Evolutionary conservation across 805 yeast genomes (phyloP).

Genomic region (Zygosaccharomyces gambellarensis): DNA sequence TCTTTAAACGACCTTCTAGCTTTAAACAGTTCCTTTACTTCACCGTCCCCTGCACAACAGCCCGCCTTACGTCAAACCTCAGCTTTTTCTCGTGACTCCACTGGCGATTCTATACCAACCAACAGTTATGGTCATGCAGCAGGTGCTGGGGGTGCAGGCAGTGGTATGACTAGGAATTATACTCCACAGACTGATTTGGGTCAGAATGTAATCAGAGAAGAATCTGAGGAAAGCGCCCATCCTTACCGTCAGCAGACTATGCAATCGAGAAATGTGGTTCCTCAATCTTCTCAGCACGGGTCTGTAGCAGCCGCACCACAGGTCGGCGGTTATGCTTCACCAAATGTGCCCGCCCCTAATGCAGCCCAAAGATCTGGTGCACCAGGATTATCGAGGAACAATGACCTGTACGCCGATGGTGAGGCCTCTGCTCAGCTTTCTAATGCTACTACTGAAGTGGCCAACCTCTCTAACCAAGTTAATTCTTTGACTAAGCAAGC

Average conservation of each 20-base stretch:
- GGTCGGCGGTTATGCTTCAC: background rate
- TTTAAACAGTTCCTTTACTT: slow-evolving; percentile 49
- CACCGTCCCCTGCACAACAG: slow-evolving; percentile 29
- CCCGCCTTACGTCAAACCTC: slow-evolving; percentile 11
- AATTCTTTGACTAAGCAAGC: slow-evolving; percentile 75
- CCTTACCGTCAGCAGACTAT: slow-evolving; percentile 32
- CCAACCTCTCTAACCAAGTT: slow-evolving; percentile 80
- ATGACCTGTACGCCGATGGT: slow-evolving; percentile 53
- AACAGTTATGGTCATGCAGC: slow-evolving; percentile 3
- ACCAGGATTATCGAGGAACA: slow-evolving; percentile 28
- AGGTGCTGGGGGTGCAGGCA: background rate
- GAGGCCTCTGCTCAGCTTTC: slow-evolving; percentile 66
- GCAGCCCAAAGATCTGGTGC: slow-evolving; percentile 13
- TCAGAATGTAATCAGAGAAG: slow-evolving; percentile 12
- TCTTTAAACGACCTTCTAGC: slow-evolving; percentile 65
- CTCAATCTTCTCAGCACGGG: slow-evolving; percentile 11
- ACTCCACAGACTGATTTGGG: slow-evolving; percentile 10
- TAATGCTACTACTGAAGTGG: slow-evolving; percentile 77
- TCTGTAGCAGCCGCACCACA: background rate
- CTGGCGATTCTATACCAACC: slow-evolving; percentile 1
- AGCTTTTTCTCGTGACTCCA: slow-evolving; percentile 8
- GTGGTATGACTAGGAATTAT: slow-evolving; percentile 1
- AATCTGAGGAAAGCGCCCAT: slow-evolving; percentile 11
- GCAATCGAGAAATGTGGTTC: slow-evolving; percentile 8
- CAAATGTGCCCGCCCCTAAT: background rate